Base-by-base conservation (phyloP, 495 filamentous ascomycete species). In the Trichocladium uniseriatum region DNA sequence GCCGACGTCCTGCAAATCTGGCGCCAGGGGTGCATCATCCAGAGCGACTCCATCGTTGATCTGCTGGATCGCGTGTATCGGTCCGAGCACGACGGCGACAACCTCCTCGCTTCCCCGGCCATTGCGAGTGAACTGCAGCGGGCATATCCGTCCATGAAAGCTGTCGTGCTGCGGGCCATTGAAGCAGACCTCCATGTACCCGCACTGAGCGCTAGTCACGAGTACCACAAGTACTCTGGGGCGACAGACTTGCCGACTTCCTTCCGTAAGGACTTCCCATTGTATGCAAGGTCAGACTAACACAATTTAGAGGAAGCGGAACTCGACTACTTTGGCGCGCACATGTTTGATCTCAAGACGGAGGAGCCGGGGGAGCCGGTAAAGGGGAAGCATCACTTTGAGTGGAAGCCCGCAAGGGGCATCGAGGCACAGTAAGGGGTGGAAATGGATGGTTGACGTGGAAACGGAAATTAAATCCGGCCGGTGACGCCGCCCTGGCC, bases 11-110 rank as follows among this genome's bases (percentile, higher is more conserved):
- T 86, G 5, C 76, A 82, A 55, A 80, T 87, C 54, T 88, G 84
- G 85, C 77, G 79, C 2, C 77, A 71, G 2, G 84, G 85, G 5
- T 87, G 84, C 60, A 87, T 89, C 62, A 87, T 88, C 58, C 74
- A 81, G 57, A 73, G 81, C 2, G 84, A 86, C 50, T 65, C 76
- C 49, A 83, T 89, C 57, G 72, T 73, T 5, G 76, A 81, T 45
- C 58, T 85, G 29, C 70, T 85, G 29, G 68, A 75, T 43, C 58
- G 64, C 0, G 61, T 74, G 1, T 66, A 66, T 48, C 42, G 44
- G 0, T 38, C 52, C 9, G 27, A 31, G 3, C 39, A 48, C 1
- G 45, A 54, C 20, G 54, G 56, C 14, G 52, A 57, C 35, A 47
- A 64, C 31, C 59, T 83, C 4, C 68, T 77, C 18, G 69, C 74